These are phyloP conservation scores for Monilinia fructigena DNA, from an alignment of 2,329 filamentous ascomycete genomes.

Conservation along the genomic window DNA sequence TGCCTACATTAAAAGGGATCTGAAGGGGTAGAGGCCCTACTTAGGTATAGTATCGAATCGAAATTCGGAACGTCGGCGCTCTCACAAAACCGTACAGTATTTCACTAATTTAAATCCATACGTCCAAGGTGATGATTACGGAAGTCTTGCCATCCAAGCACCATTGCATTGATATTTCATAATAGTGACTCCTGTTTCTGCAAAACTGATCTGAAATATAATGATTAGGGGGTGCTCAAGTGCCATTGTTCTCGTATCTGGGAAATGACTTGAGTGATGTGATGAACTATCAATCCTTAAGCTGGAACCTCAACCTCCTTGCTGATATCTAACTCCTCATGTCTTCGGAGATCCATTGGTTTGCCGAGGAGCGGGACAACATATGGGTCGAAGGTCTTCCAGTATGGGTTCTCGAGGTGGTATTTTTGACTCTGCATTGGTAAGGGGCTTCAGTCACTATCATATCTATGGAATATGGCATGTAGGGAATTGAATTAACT, in stretches of 20 bases:
- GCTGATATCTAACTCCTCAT: conserved; percentile 64
- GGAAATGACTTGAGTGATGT: not conserved
- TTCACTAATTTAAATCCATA: not conserved
- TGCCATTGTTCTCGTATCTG: not conserved
- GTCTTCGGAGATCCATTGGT: conserved; percentile 67
- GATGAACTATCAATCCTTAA: not conserved
- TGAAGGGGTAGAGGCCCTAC: not conserved
- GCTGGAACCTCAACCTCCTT: conserved; percentile 47
- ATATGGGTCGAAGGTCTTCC: conserved; percentile 70
- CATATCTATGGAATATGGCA: conserved; percentile 26
- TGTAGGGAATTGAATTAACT: not conserved
- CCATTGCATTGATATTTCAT: conserved; percentile 7
- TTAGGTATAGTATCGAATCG: not conserved
- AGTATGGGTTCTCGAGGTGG: conserved; percentile 51
- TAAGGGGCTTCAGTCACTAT: conserved; percentile 13
- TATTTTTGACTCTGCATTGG: conserved; percentile 54
- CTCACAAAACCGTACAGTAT: not conserved
- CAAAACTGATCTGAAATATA: not conserved
- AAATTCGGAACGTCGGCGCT: not conserved
- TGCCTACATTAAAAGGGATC: not conserved
- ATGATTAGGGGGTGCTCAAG: not conserved
- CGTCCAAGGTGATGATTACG: not conserved
- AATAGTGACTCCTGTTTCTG: not conserved
- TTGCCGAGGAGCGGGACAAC: conserved; percentile 66
- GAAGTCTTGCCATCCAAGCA: not conserved